Evolutionary conservation across 371 early-diverging fungal genomes (phyloP), one percentile per base, ranked within the genome.

Genomic region (Mortierella sp.): DNA sequence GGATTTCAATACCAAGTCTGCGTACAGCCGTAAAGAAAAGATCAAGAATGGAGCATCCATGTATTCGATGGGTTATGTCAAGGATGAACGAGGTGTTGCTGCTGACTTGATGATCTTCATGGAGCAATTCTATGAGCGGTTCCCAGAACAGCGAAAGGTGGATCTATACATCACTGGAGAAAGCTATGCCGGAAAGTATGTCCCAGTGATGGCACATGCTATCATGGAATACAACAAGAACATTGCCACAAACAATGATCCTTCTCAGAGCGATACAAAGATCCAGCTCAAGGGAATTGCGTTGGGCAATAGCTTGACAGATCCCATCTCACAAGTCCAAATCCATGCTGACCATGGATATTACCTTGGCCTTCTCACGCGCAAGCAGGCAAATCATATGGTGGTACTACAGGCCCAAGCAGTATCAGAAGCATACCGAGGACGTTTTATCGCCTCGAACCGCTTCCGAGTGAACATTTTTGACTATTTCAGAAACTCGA

Each of bases 151-250:
- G 37, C 68, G 64, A 25, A 48, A 60, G 18, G 52, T 62, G 7
- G 66, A 75, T 16, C 70, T 91, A 37, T 89, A 80, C 64, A 16
- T 91, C 18, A 64, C 87, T 0, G 91, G 83, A 7, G 83, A 83
- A 66, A 79, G 80, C 30, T 90, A 88, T 69, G 91, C 89, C 18
- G 91, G 91, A 28, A 88, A 89, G 65, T 89, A 83, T 64, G 73
- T 91, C 6, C 91, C 91, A 7, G 57, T 81, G 5, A 63, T 90
- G 7, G 87, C 88, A 1, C 45, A 72, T 19, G 79, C 68, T 5
- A 86, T 90, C 55, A 62, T 84, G 37, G 57, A 62, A 16, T 67
- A 75, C 64, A 90, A 88, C 70, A 62, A 77, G 29, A 28, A 52
- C 16, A 46, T 61, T 53, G 44, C 46, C n/a, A n/a, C n/a, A 6